These are phyloP conservation scores for Neocatenulostroma microsporum DNA, from an alignment of 2,329 filamentous ascomycete species.

Conservation along the genomic window DNA sequence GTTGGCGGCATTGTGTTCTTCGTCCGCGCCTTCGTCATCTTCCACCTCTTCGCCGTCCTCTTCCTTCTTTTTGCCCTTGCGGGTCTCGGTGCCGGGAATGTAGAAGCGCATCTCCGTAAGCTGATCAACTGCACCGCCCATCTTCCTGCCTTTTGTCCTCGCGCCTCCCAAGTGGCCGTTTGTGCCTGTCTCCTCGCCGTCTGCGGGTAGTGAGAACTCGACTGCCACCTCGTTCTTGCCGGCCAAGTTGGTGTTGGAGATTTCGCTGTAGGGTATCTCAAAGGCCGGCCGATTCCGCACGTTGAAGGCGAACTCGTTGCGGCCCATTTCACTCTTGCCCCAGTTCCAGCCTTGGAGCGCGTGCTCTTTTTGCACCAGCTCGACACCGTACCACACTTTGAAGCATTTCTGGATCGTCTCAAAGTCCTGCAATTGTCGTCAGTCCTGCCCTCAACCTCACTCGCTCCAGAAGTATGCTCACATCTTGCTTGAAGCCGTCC, in stretches of 20 bases:
- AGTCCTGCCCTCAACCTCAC: background rate
- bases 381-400: conserved; percentile 96
- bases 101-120: conserved; percentile 99
- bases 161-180: conserved; percentile 69
- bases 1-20: conserved; percentile 91
- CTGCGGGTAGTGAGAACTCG: conserved; percentile 73
- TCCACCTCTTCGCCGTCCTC: conserved; percentile 60
- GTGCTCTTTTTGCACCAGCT: conserved; percentile 86
- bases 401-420: conserved; percentile 87
- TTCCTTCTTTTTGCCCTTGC: conserved; percentile 61
- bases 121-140: conserved; percentile 81
- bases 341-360: conserved; percentile 97
- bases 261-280: conserved; percentile 93
- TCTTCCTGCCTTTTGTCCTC: conserved; percentile 73
- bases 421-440: conserved; percentile 55
- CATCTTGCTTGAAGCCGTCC: conserved; percentile 88
- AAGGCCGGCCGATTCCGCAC: conserved; percentile 95
- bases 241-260: conserved; percentile 94
- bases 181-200: conserved; percentile 62
- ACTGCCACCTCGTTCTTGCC: conserved; percentile 97
- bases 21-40: conserved; percentile 48
- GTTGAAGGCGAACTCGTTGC: conserved; percentile 91
- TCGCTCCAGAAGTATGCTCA: conserved; percentile 24
- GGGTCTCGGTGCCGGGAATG: conserved; percentile 80
- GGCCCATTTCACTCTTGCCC: conserved; percentile 96